These are phyloP conservation scores for Fusarium coicis DNA, from an alignment of 2,329 filamentous ascomycete genomes.

Conservation along the genomic window DNA sequence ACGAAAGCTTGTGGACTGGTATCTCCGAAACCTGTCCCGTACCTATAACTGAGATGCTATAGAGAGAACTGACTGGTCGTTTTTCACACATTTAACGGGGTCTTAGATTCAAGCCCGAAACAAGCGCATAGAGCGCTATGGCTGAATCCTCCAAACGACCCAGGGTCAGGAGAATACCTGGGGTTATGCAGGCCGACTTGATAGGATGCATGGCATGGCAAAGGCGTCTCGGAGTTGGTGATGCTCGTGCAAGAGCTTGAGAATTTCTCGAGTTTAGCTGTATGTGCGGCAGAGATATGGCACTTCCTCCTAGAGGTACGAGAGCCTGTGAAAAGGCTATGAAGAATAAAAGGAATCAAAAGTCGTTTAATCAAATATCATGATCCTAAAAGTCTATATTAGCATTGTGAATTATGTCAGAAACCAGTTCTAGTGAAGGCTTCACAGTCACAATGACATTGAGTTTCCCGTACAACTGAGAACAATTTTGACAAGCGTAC, in stretches of 20 bases:
- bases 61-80: conserved; percentile 41
- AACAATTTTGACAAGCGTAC: not conserved
- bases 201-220: conserved; percentile 55
- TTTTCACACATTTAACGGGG: conserved; percentile 36
- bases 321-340: conserved; percentile 38
- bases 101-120: conserved; percentile 23
- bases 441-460: not conserved
- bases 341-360: conserved; percentile 43
- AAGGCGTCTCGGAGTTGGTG: conserved; percentile 57
- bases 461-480: not conserved
- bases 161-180: conserved; percentile 37
- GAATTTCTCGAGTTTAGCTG: conserved; percentile 46
- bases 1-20: conserved; percentile 98
- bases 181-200: conserved; percentile 48
- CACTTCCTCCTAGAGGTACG: conserved; percentile 41
- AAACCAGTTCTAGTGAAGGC: not conserved
- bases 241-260: conserved; percentile 47
- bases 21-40: conserved; percentile 93
- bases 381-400: conserved; percentile 3
- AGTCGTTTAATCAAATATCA: conserved; percentile 40
- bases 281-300: conserved; percentile 44
- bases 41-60: conserved; percentile 74
- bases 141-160: conserved; percentile 25
- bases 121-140: conserved; percentile 9
- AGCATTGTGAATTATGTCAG: not conserved